Conservation (phyloP, 2,329 filamentous ascomycete species). For the Thielaviopsis cerberus region DNA sequence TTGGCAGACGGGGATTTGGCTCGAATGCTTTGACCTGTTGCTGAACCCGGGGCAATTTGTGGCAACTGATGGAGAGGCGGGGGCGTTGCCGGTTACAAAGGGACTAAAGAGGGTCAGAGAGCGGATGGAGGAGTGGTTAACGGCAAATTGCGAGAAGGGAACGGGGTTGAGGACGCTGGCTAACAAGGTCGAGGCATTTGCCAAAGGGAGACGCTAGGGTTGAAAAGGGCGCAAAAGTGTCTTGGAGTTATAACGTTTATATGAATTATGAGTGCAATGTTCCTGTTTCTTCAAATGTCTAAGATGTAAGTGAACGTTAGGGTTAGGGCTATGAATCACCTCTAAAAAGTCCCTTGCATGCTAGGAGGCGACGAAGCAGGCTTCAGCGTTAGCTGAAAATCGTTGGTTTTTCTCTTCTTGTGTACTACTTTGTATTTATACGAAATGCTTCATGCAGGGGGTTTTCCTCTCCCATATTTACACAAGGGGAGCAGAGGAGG, state of each 20-base stretch:
- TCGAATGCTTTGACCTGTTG: constrained; percentile 61
- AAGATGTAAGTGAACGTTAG: not conserved
- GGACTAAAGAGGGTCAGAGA: constrained; percentile 52
- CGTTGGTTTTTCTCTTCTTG: not conserved
- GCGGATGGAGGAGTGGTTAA: constrained; percentile 70
- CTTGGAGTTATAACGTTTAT: not conserved
- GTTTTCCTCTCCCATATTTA: too few species aligned
- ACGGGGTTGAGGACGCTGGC: constrained; percentile 53
- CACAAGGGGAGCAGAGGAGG: too few species aligned
- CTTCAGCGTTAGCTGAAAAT: not conserved
- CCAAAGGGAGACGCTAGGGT: constrained; percentile 18
- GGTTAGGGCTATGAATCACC: too few species aligned
- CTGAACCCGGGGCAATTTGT: constrained; percentile 59
- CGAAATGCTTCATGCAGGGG: not conserved
- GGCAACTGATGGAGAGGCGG: constrained; percentile 30
- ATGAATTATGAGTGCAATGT: too few species aligned
- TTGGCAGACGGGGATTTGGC: constrained; percentile 91
- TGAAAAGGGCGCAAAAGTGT: not conserved
- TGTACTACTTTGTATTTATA: not conserved
- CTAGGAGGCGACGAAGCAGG: too few species aligned
- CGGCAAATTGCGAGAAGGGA: constrained; percentile 65
- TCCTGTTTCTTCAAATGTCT: too few species aligned
- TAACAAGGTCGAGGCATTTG: constrained; percentile 39
- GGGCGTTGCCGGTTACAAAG: constrained; percentile 52
- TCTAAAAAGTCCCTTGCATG: too few species aligned